Base-by-base conservation (phyloP, 768 basidiomycete genomes). In the Amylocystis lapponica region DNA sequence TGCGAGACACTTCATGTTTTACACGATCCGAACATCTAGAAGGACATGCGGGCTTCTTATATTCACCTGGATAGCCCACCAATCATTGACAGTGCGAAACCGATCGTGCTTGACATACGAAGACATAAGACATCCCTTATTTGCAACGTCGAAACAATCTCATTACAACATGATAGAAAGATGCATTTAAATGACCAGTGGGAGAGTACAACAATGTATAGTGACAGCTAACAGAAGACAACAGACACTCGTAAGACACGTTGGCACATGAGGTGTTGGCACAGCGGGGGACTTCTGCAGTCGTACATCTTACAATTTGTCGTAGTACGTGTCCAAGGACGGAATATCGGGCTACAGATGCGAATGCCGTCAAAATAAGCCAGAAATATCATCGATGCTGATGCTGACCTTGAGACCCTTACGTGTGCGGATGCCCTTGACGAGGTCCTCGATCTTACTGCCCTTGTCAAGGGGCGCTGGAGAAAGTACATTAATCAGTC, bases 391-490 rank as follows among this genome's bases (percentile, higher is more conserved):
- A 35, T 6, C 36, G 22, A 11, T 26, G 19, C 14, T 11, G 19
- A 2, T 17, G 39, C 67, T 27, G 54, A 83, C 83, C 81, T 93
- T 95, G 66, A 96, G 87, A 75, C 93, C 93, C 72, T 98, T 99
- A 70, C 96, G 83, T 20, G 67, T 74, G 63, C 95, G 86, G 69
- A 99, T 90, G 56, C 66, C 66, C 50, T 64, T 79, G 35, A 90
- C 90, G 46, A 97, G 68, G 36, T 85, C 80, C 70, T 94, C 90
- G 53, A 93, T 69, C 77, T 94, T 93, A 72, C 78, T 79, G 56
- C 91, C 93, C 73, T 90, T 89, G 37, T 97, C 94, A 53, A 86
- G 76, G 53, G 79, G 88, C 52, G 81, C 86, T 79, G 55, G 42
- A 49, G 20, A 39, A 41, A 21, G 36, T 5, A 11, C n/a, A 27